Base-by-base conservation (phyloP, 164 flowering plant species). In the Magnolia sinica region DNA sequence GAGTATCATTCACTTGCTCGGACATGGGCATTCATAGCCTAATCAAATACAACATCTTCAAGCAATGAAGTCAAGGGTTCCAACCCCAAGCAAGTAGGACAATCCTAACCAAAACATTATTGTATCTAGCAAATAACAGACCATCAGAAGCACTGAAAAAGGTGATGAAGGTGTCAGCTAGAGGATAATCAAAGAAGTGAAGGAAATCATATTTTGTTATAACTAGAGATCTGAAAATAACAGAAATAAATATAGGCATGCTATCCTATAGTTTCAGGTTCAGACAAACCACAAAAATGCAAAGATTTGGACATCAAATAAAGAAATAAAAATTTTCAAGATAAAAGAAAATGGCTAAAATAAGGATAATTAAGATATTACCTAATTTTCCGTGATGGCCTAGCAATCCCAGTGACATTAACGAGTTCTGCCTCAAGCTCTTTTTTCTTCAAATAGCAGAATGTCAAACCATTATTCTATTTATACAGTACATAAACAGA, bases 341-440 rank as follows among this genome's bases (percentile, higher is more conserved):
- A 18, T 72, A 45, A 61, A 58, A 51, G 13, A 27, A 50, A 69
- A 61, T 20, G 18, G 19, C 61, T 16, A 72, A 64, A 49, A 29
- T 45, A 49, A 70, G 10, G 49, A 50, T 24, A 52, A n/a, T 52
- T 50, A 63, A 71, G n/a, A 65, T 31, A 19, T 51, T 14, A 91
- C 98, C 99, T 91, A 73, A 96, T 96, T 84, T 92, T 96, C 51
- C 99, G 95, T 64, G 95, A 78, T 49, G 98, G 98, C 83, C 81
- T 94, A 11, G 98, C 98, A 27, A 80, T 79, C 61, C 91, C 97
- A 0, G 86, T 81, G 71, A 96, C 99, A 90, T 89, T 94, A 45
- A 80, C 98, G 84, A 96, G 91, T 88, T 96, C 99, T n/a, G 98
- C 97, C 82, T 96, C 99, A 87, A 96, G 84, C 86, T 96, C 99